Conservation (phyloP, 116 monocot species). For the Papilionanthe hybrid region DNA sequence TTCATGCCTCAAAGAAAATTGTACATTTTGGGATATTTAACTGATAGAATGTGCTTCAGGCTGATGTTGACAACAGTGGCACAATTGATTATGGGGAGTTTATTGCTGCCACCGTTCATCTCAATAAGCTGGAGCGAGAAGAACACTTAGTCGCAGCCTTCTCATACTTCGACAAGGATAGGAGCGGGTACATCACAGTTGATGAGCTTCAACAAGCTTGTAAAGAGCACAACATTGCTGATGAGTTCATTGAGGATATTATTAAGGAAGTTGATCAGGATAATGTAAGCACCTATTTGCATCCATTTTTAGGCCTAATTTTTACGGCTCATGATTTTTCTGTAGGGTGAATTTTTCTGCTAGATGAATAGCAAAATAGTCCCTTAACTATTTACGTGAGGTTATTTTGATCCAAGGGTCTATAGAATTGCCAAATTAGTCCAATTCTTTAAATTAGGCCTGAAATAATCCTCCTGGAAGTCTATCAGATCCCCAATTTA, state of each 20-base stretch:
- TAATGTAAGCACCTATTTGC: constrained; percentile 28
- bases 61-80: constrained; percentile 76
- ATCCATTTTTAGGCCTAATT: neutral
- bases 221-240: constrained; percentile 69
- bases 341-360: neutral
- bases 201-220: constrained; percentile 86
- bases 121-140: constrained; percentile 73
- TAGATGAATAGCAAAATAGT: no score
- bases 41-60: constrained; percentile 26
- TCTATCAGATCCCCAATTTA: no score
- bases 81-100: constrained; percentile 83
- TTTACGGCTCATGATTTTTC: neutral
- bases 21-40: neutral
- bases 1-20: neutral
- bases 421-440: no score
- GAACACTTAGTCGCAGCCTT: constrained; percentile 75
- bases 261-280: constrained; percentile 86
- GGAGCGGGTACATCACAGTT: constrained; percentile 73
- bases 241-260: constrained; percentile 62
- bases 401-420: no score
- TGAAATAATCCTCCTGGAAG: no score
- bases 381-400: no score
- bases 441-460: no score
- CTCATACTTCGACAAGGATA: constrained; percentile 74
- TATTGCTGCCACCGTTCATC: constrained; percentile 70